Conservation (phyloP, 2,329 filamentous ascomycete species). For the Leptographium flavum region DNA sequence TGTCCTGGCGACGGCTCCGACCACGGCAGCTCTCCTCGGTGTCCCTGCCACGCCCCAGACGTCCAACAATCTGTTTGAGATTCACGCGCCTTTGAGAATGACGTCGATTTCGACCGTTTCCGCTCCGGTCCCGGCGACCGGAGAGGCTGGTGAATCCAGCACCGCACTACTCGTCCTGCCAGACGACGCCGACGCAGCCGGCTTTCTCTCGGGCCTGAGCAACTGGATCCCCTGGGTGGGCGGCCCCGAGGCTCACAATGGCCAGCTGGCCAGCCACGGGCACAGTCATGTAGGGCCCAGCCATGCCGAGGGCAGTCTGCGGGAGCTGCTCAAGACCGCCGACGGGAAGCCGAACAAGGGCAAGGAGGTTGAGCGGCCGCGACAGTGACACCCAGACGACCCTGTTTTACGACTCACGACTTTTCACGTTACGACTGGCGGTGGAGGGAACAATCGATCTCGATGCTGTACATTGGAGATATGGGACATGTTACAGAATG, state of each 20-base stretch:
- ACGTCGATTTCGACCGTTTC: neutral
- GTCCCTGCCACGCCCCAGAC: constrained; percentile 43
- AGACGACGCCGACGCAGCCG: constrained; percentile 12
- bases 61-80: constrained; percentile 35
- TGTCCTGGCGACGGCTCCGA: constrained; percentile 15
- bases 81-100: constrained; percentile 9
- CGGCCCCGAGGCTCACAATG: neutral
- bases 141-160: neutral
- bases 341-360: constrained; percentile 15
- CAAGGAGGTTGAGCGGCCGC: constrained; percentile 11
- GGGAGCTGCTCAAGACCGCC: constrained; percentile 32
- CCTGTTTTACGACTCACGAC: neutral
- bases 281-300: constrained; percentile 9
- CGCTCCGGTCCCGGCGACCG: too few species aligned
- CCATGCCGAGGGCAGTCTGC: constrained; percentile 41
- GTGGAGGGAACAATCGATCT: neutral
- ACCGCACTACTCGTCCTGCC: neutral
- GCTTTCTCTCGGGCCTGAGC: constrained; percentile 24
- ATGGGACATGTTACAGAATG: neutral
- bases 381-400: neutral
- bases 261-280: neutral
- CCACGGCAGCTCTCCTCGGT: constrained; percentile 32
- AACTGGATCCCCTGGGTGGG: constrained; percentile 32
- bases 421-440: neutral
- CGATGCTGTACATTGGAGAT: neutral